phyloP scores from a whole-genome alignment of 2,329 filamentous ascomycete species.

The Akanthomyces uredinophilus region DNA sequence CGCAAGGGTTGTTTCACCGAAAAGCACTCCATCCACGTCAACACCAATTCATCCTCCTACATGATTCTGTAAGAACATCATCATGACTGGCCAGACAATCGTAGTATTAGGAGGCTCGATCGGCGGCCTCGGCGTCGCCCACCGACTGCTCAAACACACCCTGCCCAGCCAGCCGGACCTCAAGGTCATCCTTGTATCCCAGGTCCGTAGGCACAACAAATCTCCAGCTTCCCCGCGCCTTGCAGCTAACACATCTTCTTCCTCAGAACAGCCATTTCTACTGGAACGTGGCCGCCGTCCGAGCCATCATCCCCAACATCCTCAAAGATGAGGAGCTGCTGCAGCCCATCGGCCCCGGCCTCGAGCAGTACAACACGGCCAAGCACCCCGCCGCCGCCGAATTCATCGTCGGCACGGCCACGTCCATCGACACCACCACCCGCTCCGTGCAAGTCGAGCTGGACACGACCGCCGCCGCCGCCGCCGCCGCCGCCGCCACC shows the following conservation, averaged over 20 bases:
- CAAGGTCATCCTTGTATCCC: slow-evolving; percentile 52
- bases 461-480: slow-evolving; percentile 21
- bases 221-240: not conserved
- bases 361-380: slow-evolving; percentile 42
- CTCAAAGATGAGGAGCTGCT: slow-evolving; percentile 47
- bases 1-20: not conserved
- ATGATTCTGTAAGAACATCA: not conserved
- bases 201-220: slow-evolving; percentile 38
- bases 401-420: slow-evolving; percentile 47
- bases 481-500: slow-evolving; percentile 22
- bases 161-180: slow-evolving; percentile 38
- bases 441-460: slow-evolving; percentile 32
- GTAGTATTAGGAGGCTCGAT: slow-evolving; percentile 51
- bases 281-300: slow-evolving; percentile 53
- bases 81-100: slow-evolving; percentile 38
- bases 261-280: slow-evolving; percentile 52
- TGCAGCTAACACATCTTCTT: not conserved
- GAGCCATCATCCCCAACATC: slow-evolving; percentile 47
- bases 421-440: slow-evolving; percentile 33
- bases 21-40: not conserved
- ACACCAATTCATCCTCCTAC: not conserved
- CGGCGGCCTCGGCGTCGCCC: slow-evolving; percentile 48
- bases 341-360: slow-evolving; percentile 43
- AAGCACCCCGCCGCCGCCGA: slow-evolving; percentile 36
- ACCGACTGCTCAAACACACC: slow-evolving; percentile 50